Base-by-base conservation (phyloP, 129 eudicot genomes). In the Flaveria sonorensis region DNA sequence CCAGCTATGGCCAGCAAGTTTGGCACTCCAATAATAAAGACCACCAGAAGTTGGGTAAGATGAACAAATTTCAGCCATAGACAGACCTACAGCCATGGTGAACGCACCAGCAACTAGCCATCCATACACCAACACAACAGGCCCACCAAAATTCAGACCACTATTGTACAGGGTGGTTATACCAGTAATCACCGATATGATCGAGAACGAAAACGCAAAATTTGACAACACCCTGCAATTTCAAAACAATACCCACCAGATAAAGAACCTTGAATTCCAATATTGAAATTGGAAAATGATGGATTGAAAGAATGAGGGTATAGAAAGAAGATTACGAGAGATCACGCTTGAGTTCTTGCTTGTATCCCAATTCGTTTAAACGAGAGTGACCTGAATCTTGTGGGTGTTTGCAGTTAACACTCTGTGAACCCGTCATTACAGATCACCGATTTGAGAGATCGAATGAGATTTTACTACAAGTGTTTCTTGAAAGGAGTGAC, bases 11-110 rank as follows among this genome's bases (percentile, higher is more conserved):
- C 98, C 98, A 81, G 98, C 98, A 83, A 94, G 98, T 85, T 86
- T 94, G 57, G 97, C 98, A 87, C 98, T 94, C 97, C 98, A 94
- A 78, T 94, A 94, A 83, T 94, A 94, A 19, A 94, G 93, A 6
- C 98, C 97, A 67, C 98, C 98, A 82, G 98, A 94, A 71, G 98
- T 94, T 0, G 98, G 98, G 47, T 91, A 94, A 79, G 98, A 87
- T 20, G 97, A 91, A 73, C 98, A 94, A 53, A 94, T 94, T 74
- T 94, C 98, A 85, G 98, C 98, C 98, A 94, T 94, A 0, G 98
- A 91, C 61, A 89, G 77, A n/a, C 98, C 98, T 36, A 94, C 98
- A 50, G 89, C 64, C 98, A 94, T 83, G 60, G 98, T 94, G 78
- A 94, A 89, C 1, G 3, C 21, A 45, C 98, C 96, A 53, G 97